These are phyloP conservation scores for Phytopythium delawarense DNA, from an alignment of 352 stramenopile species.

Conservation along the genomic window DNA sequence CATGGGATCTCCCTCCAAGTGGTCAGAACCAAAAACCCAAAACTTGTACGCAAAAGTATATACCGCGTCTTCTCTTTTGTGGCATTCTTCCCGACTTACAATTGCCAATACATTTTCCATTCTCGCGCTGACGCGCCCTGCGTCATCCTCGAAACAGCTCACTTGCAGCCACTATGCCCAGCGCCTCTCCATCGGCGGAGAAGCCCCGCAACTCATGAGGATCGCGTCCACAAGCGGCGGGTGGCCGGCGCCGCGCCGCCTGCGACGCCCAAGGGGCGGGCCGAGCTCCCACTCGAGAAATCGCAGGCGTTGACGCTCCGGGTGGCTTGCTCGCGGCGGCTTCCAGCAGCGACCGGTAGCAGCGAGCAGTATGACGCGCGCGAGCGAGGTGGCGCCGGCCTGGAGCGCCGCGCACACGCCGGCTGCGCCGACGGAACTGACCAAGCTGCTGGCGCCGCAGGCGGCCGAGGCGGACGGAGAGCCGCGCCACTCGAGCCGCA, in stretches of 20 bases:
- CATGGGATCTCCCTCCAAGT: conserved; percentile 19
- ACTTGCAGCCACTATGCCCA: neutral
- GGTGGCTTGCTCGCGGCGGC: neutral
- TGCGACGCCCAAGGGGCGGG: neutral
- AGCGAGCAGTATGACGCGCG: neutral
- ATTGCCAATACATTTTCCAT: neutral
- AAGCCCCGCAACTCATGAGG: neutral
- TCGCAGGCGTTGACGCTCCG: neutral
- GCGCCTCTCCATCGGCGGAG: neutral
- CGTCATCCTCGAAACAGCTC: neutral
- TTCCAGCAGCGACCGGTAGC: neutral
- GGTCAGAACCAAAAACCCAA: neutral
- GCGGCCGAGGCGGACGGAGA: neutral
- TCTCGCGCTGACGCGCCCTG: neutral
- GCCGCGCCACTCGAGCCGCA: neutral
- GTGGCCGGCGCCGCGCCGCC: too few relatives aligned
- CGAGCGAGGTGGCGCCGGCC: conserved; percentile 6
- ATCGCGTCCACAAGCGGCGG: neutral
- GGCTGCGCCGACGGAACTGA: conserved; percentile 1
- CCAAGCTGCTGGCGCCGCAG: conserved; percentile 3
- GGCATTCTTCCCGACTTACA: neutral
- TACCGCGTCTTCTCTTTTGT: conserved; percentile 6
- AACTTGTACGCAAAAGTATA: neutral
- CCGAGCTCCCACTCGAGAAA: neutral
- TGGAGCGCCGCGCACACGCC: neutral